These are phyloP conservation scores for Phytophthora rubi DNA, from an alignment of 352 stramenopile species.

Conservation along the genomic window DNA sequence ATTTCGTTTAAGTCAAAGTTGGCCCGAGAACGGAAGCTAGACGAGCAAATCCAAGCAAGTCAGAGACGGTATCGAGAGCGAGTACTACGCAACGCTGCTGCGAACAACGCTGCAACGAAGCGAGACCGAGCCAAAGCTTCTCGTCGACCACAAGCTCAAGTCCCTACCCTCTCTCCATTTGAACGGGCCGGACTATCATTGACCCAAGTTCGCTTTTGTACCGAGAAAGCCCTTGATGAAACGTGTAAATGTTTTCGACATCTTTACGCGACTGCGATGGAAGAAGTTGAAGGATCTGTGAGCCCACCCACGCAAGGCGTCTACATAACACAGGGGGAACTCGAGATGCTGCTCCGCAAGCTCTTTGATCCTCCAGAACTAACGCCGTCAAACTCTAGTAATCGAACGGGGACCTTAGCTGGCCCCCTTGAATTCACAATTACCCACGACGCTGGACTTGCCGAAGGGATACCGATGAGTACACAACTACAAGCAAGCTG, in stretches of 20 bases:
- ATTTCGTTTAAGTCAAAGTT: slow-evolving; percentile 45
- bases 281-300: slow-evolving; percentile 16
- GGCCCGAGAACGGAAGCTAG: slow-evolving; percentile 45
- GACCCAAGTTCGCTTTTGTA: slow-evolving; percentile 60
- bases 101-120: slow-evolving; percentile 11
- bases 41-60: slow-evolving; percentile 54
- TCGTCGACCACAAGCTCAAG: slow-evolving; percentile 9
- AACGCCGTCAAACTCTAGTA: background rate
- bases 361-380: slow-evolving; percentile 35
- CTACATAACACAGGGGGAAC: slow-evolving; percentile 65
- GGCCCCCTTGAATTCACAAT: slow-evolving; percentile 22
- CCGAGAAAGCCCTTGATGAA: slow-evolving; percentile 54
- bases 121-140: background rate
- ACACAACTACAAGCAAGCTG: slow-evolving; percentile 59
- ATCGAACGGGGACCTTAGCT: slow-evolving; percentile 16
- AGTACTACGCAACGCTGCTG: slow-evolving; percentile 15
- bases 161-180: slow-evolving; percentile 35
- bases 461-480: slow-evolving; percentile 25
- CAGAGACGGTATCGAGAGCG: slow-evolving; percentile 37
- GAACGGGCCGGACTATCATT: slow-evolving; percentile 49
- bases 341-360: slow-evolving; percentile 47
- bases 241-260: slow-evolving; percentile 48
- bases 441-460: background rate
- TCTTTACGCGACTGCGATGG: slow-evolving; percentile 38
- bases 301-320: slow-evolving; percentile 32